A percentile compares a stretch with the other conserved stretches of the same genome.
These are phyloP conservation scores for Aspergillus spinulosporus DNA, from an alignment of 2,329 filamentous ascomycete species.

Conservation along the genomic window DNA sequence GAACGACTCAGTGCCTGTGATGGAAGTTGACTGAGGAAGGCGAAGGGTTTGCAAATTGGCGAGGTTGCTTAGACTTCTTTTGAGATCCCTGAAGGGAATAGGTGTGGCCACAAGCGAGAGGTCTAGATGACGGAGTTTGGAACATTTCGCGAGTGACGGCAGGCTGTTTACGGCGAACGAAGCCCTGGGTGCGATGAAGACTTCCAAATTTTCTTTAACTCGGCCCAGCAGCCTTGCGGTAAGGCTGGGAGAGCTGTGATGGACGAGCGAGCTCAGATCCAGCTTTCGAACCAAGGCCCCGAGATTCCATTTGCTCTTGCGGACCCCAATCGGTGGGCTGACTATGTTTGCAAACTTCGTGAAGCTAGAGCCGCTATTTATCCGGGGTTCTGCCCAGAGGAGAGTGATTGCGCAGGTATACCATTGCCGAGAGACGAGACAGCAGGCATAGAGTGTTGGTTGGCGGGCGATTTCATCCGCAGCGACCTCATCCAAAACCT, in stretches of 20 bases:
- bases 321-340: slow-evolving; percentile 50
- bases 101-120: slow-evolving; percentile 55
- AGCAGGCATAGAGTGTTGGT: slow-evolving; percentile 52
- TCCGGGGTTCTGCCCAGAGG: slow-evolving; percentile 55
- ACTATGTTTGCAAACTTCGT: slow-evolving; percentile 56
- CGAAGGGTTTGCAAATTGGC: slow-evolving; percentile 46
- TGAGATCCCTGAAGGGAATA: slow-evolving; percentile 51
- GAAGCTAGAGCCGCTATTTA: slow-evolving; percentile 53
- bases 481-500: slow-evolving; percentile 50
- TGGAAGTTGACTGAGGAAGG: slow-evolving; percentile 40
- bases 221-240: slow-evolving; percentile 59
- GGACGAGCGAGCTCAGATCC: slow-evolving; percentile 57
- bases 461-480: slow-evolving; percentile 43
- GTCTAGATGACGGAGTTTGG: slow-evolving; percentile 51
- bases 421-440: slow-evolving; percentile 57
- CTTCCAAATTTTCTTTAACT: slow-evolving; percentile 53
- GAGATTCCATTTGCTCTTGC: slow-evolving; percentile 48
- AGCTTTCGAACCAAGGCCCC: slow-evolving; percentile 54
- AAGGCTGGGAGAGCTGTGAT: slow-evolving; percentile 58
- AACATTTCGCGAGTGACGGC: slow-evolving; percentile 58
- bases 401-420: slow-evolving; percentile 53
- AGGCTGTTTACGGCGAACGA: slow-evolving; percentile 61
- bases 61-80: slow-evolving; percentile 53
- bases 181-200: slow-evolving; percentile 59
- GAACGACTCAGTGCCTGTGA: slow-evolving; percentile 19